phyloP scores from a whole-genome alignment of 352 stramenopile species.

The Phytophthora macrochlamydospora region DNA sequence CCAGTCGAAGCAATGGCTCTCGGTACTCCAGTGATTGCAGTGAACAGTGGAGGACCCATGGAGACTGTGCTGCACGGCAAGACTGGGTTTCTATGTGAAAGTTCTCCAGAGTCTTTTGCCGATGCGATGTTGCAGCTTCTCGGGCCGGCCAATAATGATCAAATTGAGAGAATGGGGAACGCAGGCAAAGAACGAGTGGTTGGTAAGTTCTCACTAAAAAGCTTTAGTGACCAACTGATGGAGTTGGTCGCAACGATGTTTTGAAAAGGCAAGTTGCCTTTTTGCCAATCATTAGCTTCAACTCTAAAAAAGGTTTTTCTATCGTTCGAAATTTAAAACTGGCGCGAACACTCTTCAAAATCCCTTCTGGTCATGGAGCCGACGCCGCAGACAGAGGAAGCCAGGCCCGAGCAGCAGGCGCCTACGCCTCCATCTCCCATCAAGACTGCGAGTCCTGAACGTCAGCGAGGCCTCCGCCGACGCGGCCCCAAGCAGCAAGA shows the following conservation, averaged over 20 bases:
- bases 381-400: constrained; percentile 5
- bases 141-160: constrained; percentile 7
- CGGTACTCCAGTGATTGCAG: constrained; percentile 90
- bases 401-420: constrained; percentile 7
- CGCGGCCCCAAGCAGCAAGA: not conserved
- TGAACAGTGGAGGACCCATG: constrained; percentile 90
- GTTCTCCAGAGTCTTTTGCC: constrained; percentile 42
- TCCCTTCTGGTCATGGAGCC: not conserved
- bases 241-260: constrained; percentile 31
- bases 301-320: not conserved
- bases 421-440: constrained; percentile 9
- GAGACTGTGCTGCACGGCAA: constrained; percentile 91
- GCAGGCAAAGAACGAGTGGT: constrained; percentile 40
- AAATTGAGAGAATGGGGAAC: constrained; percentile 33
- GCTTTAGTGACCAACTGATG: constrained; percentile 56
- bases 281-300: constrained; percentile 14
- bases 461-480: not conserved
- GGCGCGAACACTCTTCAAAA: not conserved
- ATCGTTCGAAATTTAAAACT: not conserved
- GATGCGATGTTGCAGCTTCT: constrained; percentile 49
- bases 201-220: constrained; percentile 55
- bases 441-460: constrained; percentile 2
- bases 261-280: constrained; percentile 7
- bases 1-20: constrained; percentile 96
- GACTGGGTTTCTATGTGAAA: constrained; percentile 73